These are phyloP conservation scores for Blumeria hordei DNA, from an alignment of 2,329 filamentous ascomycete genomes.

Conservation along the genomic window DNA sequence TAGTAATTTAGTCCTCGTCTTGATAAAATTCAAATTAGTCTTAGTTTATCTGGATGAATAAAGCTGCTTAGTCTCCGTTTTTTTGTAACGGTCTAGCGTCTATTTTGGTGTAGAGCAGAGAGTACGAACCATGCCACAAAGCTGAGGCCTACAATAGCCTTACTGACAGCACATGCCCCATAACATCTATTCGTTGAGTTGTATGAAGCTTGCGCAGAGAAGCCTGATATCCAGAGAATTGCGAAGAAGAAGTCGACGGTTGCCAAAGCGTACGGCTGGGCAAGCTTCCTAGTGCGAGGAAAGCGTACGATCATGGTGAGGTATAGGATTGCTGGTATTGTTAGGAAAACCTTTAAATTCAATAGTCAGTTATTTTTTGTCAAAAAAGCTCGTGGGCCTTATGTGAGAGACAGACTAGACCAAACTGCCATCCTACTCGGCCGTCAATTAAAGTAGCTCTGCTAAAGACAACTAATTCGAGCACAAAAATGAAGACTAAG, in stretches of 20 bases:
- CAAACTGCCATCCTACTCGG: conserved; percentile 38
- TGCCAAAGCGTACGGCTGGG: conserved; percentile 36
- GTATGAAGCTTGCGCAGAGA: conserved; percentile 39
- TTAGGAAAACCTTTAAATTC: conserved; percentile 32
- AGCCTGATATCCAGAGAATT: conserved; percentile 42
- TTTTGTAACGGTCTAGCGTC: too few species aligned
- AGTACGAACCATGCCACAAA: conserved; percentile 34
- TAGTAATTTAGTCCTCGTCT: too few species aligned
- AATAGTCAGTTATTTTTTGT: not conserved
- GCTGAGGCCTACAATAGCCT: conserved; percentile 35
- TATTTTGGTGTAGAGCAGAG: not conserved
- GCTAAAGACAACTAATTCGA: conserved; percentile 35
- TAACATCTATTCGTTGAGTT: conserved; percentile 32
- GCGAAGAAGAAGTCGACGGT: conserved; percentile 30
- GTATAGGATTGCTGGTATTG: conserved; percentile 38
- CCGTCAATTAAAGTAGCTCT: conserved; percentile 26
- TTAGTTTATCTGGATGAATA: too few species aligned
- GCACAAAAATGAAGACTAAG: conserved; percentile 29
- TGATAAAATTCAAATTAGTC: too few species aligned
- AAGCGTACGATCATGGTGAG: conserved; percentile 40
- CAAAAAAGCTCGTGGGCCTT: not conserved
- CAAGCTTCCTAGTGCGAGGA: conserved; percentile 33
- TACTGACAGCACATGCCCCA: conserved; percentile 32
- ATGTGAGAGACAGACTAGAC: conserved; percentile 24
- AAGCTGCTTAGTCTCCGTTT: too few species aligned